Conservation (phyloP, 2,329 filamentous ascomycete species). For the Xylaria sp. region DNA sequence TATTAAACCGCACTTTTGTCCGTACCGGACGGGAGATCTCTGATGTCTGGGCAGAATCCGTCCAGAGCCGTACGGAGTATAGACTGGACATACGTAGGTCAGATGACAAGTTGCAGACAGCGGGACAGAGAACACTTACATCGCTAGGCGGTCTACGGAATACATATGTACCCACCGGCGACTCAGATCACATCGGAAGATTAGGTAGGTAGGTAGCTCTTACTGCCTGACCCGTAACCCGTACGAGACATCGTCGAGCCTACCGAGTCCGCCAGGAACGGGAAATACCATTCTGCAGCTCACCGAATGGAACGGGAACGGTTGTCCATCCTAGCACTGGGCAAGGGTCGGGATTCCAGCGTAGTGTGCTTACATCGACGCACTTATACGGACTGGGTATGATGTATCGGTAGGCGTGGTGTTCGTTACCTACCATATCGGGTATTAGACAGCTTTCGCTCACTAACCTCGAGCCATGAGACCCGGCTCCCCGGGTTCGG, state of each 20-base stretch:
- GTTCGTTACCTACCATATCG: neutral
- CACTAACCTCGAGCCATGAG: neutral
- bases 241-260: neutral
- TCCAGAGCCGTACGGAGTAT: neutral
- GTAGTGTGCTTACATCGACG: neutral
- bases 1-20: neutral
- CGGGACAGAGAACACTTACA: too few species aligned
- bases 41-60: neutral
- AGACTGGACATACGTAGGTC: too few species aligned
- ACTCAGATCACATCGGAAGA: neutral
- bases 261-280: neutral
- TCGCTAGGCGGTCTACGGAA: neutral
- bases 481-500: constrained; percentile 13
- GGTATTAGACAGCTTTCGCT: neutral
- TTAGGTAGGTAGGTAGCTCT: neutral
- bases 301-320: constrained; percentile 6
- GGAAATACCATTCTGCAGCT: constrained; percentile 4
- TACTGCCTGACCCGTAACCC: neutral
- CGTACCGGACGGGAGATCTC: neutral
- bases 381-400: neutral
- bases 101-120: too few species aligned
- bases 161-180: neutral
- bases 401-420: neutral
- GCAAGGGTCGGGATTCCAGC: constrained; percentile 2
- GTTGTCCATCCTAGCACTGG: neutral